Base-by-base conservation (phyloP, 495 filamentous ascomycete species). In the Penicillium cataractarum region DNA sequence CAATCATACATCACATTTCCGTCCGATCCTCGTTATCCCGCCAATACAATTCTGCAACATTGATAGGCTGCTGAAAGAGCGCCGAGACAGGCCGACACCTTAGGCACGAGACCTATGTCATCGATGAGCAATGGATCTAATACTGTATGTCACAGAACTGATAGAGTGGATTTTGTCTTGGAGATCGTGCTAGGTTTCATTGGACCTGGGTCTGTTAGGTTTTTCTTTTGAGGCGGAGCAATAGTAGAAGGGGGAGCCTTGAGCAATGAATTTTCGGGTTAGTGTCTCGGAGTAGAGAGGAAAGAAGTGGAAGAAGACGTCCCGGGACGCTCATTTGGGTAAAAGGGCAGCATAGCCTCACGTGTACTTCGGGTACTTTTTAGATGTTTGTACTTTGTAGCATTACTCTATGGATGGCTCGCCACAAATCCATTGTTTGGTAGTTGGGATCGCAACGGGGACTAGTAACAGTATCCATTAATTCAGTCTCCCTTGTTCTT, bases 341-440 rank as follows among this genome's bases (percentile, higher is more conserved):
- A 26, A 32, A 50, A 31, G 19, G 22, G 24, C 29, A 27, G 60
- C 32, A 33, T 58, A 21, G 53, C 54, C 60, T 53, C 54, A 63
- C 55, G 60, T 63, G 55, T 58, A 49, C 4, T 17, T 15, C 15
- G n/a, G n/a, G n/a, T n/a, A n/a, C n/a, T n/a, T n/a, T n/a, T n/a
- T n/a, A n/a, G n/a, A n/a, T n/a, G n/a, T n/a, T n/a, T n/a, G n/a
- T n/a, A n/a, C n/a, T n/a, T n/a, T n/a, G n/a, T n/a, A n/a, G n/a
- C n/a, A n/a, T n/a, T n/a, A n/a, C n/a, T n/a, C n/a, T n/a, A n/a
- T n/a, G n/a, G n/a, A n/a, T n/a, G n/a, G n/a, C 40, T 60, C 50
- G 50, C 56, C 56, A 59, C 61, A 64, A 55, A 37, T 37, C 29
- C 51, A 54, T 54, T 54, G 51, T 54, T 33, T 32, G 15, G 32